Conservation (phyloP, 495 filamentous ascomycete species). For the Elaphomyces granulatus region DNA sequence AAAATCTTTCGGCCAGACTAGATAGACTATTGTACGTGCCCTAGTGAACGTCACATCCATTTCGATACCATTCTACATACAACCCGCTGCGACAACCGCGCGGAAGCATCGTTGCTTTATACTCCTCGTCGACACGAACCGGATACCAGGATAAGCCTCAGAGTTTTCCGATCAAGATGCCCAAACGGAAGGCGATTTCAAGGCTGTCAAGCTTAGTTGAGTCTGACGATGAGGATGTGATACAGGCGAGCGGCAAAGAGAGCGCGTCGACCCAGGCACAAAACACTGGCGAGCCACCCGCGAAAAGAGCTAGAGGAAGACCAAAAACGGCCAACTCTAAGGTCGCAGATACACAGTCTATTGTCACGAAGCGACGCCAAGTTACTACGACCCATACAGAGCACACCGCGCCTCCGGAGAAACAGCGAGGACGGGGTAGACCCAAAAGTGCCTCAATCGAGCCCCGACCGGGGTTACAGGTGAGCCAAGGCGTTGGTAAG, state of each 20-base stretch:
- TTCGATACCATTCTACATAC: too few relatives aligned
- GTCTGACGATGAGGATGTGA: conserved; percentile 52
- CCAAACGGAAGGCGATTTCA: conserved; percentile 36
- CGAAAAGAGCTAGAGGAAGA: conserved; percentile 29
- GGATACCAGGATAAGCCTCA: not conserved
- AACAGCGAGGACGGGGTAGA: conserved; percentile 14
- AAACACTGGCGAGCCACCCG: conserved; percentile 22
- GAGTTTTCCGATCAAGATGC: too few relatives aligned
- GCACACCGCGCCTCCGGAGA: conserved; percentile 23
- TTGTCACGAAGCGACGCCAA: too few relatives aligned
- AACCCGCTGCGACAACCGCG: too few relatives aligned
- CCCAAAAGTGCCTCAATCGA: conserved; percentile 11
- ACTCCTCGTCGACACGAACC: not conserved
- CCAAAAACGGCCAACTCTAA: conserved; percentile 20
- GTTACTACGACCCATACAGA: too few relatives aligned
- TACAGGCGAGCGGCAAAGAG: too few relatives aligned
- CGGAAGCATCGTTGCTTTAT: too few relatives aligned
- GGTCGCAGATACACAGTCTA: too few relatives aligned
- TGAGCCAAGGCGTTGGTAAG: conserved; percentile 20
- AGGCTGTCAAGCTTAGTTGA: conserved; percentile 49
- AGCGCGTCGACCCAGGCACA: conserved; percentile 14
- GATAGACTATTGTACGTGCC: too few relatives aligned
- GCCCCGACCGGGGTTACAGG: conserved; percentile 15
- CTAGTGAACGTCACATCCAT: too few relatives aligned
- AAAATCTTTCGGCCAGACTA: too few relatives aligned